Conservation (phyloP, 2,329 filamentous ascomycete species). For the Ascochyta lentis region DNA sequence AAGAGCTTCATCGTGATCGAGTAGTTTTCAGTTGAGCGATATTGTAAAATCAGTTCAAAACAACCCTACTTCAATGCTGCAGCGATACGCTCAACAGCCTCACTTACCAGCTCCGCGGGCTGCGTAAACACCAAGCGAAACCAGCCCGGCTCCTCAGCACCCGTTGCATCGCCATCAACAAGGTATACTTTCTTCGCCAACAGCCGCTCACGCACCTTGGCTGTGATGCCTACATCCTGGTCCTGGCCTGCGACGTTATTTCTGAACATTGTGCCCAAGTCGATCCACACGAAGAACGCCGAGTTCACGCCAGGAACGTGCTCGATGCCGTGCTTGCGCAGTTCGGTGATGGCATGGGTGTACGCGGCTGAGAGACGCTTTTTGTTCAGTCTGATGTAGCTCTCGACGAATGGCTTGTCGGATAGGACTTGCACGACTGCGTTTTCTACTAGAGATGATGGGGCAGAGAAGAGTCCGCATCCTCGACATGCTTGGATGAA, state of each 20-base stretch:
- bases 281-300: conserved; percentile 56
- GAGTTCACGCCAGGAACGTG: conserved; percentile 51
- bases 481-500: conserved; percentile 17
- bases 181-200: conserved; percentile 59
- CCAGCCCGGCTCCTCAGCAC: conserved; percentile 57
- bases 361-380: conserved; percentile 17
- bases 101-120: background rate
- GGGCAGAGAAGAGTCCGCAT: conserved; percentile 18
- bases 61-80: background rate
- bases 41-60: no score
- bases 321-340: conserved; percentile 45
- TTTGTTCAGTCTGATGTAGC: conserved; percentile 55
- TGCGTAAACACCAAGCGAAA: conserved; percentile 60
- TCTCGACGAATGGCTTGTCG: conserved; percentile 3
- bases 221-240: conserved; percentile 52
- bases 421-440: conserved; percentile 1
- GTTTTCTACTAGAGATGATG: conserved; percentile 14
- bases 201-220: conserved; percentile 54
- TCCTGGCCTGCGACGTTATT: conserved; percentile 10
- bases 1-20: no score
- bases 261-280: conserved; percentile 29
- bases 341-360: conserved; percentile 21
- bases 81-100: conserved; percentile 3
- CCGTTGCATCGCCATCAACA: conserved; percentile 57
- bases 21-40: no score